Conservation (phyloP, 257 asterid genomes). For the Salvia miltiorrhiza region DNA sequence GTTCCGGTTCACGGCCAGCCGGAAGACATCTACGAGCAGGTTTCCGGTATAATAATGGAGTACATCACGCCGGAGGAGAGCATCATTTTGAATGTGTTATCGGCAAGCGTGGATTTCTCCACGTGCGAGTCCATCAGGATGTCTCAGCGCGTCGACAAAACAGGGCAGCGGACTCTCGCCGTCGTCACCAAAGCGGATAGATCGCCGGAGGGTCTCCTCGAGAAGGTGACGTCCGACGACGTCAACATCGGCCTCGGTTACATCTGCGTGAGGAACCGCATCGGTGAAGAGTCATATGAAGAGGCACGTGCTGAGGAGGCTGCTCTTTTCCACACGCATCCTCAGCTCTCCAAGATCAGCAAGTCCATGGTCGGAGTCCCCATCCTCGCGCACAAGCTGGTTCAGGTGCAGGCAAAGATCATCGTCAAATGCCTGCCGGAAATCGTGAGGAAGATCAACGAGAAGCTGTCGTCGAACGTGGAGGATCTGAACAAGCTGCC, state of each 20-base stretch:
- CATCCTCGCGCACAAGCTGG: slow-evolving; percentile 27
- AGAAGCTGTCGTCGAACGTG: slow-evolving; percentile 19
- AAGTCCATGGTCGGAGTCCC: slow-evolving; percentile 36
- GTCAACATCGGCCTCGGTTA: slow-evolving; percentile 36
- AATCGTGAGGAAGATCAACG: slow-evolving; percentile 25
- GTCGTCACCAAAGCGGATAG: slow-evolving; percentile 38
- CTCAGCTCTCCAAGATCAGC: no score
- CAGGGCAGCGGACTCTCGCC: slow-evolving; percentile 41
- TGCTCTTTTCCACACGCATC: no score
- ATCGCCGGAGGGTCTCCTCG: slow-evolving; percentile 34
- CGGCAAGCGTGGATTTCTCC: slow-evolving; percentile 33
- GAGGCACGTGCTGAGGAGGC: no score
- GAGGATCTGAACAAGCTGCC: slow-evolving; percentile 33
- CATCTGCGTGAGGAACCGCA: no score
- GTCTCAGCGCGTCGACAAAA: slow-evolving; percentile 34
- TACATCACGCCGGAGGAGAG: slow-evolving; percentile 40
- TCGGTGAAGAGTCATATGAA: no score
- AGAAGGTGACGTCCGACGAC: slow-evolving; percentile 32
- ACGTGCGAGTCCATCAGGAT: slow-evolving; percentile 35
- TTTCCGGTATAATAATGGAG: slow-evolving; percentile 25
- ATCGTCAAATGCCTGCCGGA: slow-evolving; percentile 27
- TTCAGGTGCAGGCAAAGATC: slow-evolving; percentile 26
- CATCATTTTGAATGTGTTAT: slow-evolving; percentile 33
- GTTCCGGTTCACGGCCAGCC: slow-evolving; percentile 44
- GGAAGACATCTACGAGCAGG: slow-evolving; percentile 38